Base-by-base conservation (phyloP, 768 basidiomycete species). In the Cystofilobasidium ferigula region DNA sequence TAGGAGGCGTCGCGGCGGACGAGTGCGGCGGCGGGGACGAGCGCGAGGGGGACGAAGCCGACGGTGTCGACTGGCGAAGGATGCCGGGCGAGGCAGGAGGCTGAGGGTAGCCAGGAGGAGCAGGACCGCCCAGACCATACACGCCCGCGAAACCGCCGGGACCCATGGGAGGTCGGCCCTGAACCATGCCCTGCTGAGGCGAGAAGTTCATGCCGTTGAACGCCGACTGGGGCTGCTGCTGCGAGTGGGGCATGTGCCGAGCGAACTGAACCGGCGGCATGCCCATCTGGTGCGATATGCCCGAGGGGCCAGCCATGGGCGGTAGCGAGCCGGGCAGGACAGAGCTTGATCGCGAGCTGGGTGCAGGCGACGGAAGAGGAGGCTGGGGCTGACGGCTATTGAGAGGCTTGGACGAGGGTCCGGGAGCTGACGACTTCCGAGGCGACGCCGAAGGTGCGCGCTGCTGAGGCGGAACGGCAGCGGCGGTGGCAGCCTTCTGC, bases 211-310 rank as follows among this genome's bases (percentile, higher is more conserved):
- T 53, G 30, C 58, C 58, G 47, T 42, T 40, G 45, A 45, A 60
- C n/a, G 45, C 36, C 30, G 65, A 45, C 36, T 67, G 65, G 5
- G 24, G 59, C 51, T 54, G 51, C 34, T 67, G 65, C 38, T 67
- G 65, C 22, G 61, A 53, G 56, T 67, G 65, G 26, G 38, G 65
- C 51, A 61, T 47, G 36, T 60, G 65, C 14, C 65, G 65, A n/a
- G 59, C 40, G 30, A 38, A 42, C 40, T 42, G 58, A 30, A 32
- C 38, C 22, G 58, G 30, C 2, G 58, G 38, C 38, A 54, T 54
- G 28, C 51, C 51, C 51, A 54, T 54, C 51, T 54, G 51, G 30
- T 54, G 51, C 28, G 47, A 28, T n/a, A 48, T 48, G 26, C 47
- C 47, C 12, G 47, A 48, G 8, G 51, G 20, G 9, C 51, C 30